These are phyloP conservation scores for Mycena chlorophos DNA, from an alignment of 768 basidiomycete genomes.

Conservation along the genomic window DNA sequence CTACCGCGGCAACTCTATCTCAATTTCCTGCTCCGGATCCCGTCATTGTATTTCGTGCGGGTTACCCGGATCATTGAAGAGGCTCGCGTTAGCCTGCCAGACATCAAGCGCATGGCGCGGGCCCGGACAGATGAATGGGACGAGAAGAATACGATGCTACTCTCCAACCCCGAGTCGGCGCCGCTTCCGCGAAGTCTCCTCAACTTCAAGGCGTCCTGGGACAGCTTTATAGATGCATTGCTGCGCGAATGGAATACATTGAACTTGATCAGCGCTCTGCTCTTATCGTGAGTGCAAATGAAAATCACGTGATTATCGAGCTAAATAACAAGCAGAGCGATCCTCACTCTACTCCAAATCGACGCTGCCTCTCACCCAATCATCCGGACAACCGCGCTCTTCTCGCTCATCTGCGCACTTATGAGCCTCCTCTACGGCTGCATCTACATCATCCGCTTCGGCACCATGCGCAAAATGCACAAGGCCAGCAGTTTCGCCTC, in stretches of 20 bases:
- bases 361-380: slow-evolving; percentile 48
- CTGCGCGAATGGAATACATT: slow-evolving; percentile 58
- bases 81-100: slow-evolving; percentile 52
- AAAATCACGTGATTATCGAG: too few species aligned
- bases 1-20: slow-evolving; percentile 8
- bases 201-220: slow-evolving; percentile 56
- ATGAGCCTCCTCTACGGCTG: slow-evolving; percentile 63
- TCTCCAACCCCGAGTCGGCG: slow-evolving; percentile 1
- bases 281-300: slow-evolving; percentile 21
- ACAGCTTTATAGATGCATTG: slow-evolving; percentile 53
- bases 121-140: slow-evolving; percentile 10
- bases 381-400: slow-evolving; percentile 51
- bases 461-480: slow-evolving; percentile 62
- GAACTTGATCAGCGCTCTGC: slow-evolving; percentile 54
- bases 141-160: not conserved
- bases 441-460: slow-evolving; percentile 59
- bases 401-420: slow-evolving; percentile 55
- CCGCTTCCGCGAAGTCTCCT: slow-evolving; percentile 47
- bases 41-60: slow-evolving; percentile 31
- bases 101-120: slow-evolving; percentile 32
- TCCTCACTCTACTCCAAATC: slow-evolving; percentile 22
- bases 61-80: slow-evolving; percentile 56
- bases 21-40: slow-evolving; percentile 19
- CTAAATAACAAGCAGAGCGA: slow-evolving; percentile 18
- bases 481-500: slow-evolving; percentile 63